Conservation (phyloP, 768 basidiomycete species). For the Multifurca ochricompacta region DNA sequence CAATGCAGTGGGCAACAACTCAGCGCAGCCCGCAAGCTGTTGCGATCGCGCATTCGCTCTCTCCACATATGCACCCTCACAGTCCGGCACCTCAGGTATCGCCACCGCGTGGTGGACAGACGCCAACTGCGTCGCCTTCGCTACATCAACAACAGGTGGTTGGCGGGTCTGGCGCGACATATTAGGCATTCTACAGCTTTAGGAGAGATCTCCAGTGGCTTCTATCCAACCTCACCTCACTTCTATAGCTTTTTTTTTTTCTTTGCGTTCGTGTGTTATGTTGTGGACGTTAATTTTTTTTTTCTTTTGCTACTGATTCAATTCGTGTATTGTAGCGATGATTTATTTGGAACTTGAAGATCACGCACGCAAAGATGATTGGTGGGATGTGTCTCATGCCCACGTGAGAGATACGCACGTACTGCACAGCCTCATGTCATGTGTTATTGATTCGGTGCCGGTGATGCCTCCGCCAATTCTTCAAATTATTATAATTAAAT, state of each 20-base stretch:
- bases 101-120: slow-evolving; percentile 26
- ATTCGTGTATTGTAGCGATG: slow-evolving; percentile 19
- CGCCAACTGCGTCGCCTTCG: slow-evolving; percentile 29
- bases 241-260: slow-evolving; percentile 8
- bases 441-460: too few species aligned
- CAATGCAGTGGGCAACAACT: slow-evolving; percentile 33
- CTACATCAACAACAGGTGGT: slow-evolving; percentile 29
- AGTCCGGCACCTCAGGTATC: slow-evolving; percentile 27
- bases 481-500: too few species aligned
- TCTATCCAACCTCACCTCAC: slow-evolving; percentile 13
- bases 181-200: slow-evolving; percentile 1
- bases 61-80: slow-evolving; percentile 28
- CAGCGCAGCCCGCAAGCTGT: slow-evolving; percentile 23
- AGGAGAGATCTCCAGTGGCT: not conserved
- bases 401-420: too few species aligned
- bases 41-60: slow-evolving; percentile 25
- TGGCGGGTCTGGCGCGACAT: slow-evolving; percentile 23
- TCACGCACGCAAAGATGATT: not conserved
- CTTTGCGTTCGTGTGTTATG: slow-evolving; percentile 15
- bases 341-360: slow-evolving; percentile 19
- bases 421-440: too few species aligned
- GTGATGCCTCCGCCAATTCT: too few species aligned
- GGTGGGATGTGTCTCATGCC: too few species aligned
- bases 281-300: slow-evolving; percentile 11
- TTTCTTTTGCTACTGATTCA: slow-evolving; percentile 15